Evolutionary conservation across 345 rosid genomes (phyloP), one percentile per base, ranked within the genome.

Genomic region (Acer negundo): DNA sequence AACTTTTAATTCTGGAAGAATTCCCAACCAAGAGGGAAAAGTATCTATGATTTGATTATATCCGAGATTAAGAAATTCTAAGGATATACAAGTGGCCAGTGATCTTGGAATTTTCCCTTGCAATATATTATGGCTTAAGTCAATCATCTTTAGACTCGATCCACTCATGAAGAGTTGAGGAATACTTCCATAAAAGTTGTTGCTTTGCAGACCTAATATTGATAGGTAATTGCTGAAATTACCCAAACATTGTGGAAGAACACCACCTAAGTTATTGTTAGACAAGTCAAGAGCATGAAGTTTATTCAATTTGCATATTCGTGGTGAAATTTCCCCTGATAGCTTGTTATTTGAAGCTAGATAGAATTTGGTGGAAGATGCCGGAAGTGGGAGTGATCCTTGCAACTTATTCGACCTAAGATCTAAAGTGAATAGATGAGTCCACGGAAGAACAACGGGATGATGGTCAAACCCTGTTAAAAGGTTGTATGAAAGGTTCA

Each of bases 21-120:
- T 28, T 17, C 83, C 83, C 42, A 83, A 70, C 86, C 75, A 77
- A 23, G 46, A 80, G 0, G 79, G 86, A 23, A 83, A 83, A 1
- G 70, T 66, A 46, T 80, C 83, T 16, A 19, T 4, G 4, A 83
- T 67, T 19, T 15, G 8, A 42, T 65, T 70, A 56, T 66, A 28
- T 26, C 75, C 75, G 0, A 80, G 6, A 28, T 80, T 62, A n/a
- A 83, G 73, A 70, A 13, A 3, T 16, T 49, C 38, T 4, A 81
- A 40, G 6, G 0, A 38, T 0, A 8, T 51, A 3, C 78, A 74
- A 0, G 70, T 71, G 16, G 1, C 6, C 0, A 79, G 15, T 1
- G 73, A 74, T 46, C 49, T 46, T 46, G 49, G 49, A 46, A 46
- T 10, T 46, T 46, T 46, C 49, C 49, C 49, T 46, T 31, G 49